Evolutionary conservation across 2,329 filamentous ascomycete genomes (phyloP).

Genomic region (Neophaeococcomyces mojaviensis): DNA sequence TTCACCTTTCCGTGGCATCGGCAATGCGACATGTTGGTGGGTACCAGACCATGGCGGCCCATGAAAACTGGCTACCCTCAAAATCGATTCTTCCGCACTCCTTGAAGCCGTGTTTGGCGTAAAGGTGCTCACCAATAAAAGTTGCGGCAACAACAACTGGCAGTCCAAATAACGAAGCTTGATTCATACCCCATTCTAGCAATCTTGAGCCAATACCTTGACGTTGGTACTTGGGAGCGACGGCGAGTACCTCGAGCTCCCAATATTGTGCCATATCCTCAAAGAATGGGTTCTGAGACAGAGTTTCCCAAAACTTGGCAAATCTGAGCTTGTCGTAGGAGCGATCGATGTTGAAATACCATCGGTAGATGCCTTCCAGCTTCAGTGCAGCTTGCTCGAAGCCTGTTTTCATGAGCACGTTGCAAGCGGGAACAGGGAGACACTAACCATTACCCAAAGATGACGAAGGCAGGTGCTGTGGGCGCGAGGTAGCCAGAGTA

Average conservation of each 20-base stretch:
- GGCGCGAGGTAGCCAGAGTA: slow-evolving; percentile 1
- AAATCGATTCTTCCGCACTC: slow-evolving; percentile 17
- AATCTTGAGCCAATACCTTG: slow-evolving; percentile 25
- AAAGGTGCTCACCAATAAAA: slow-evolving; percentile 22
- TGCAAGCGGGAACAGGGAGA: not conserved
- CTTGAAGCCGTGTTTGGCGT: slow-evolving; percentile 25
- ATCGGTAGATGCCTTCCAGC: slow-evolving; percentile 12
- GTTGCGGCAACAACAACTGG: slow-evolving; percentile 25
- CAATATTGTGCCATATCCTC: slow-evolving; percentile 19
- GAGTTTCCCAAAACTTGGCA: slow-evolving; percentile 7
- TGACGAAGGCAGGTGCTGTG: not conserved
- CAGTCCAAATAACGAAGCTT: slow-evolving; percentile 20
- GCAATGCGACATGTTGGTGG: not conserved
- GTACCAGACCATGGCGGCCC: slow-evolving; percentile 15
- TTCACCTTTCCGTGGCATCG: not conserved
- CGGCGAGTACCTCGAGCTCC: slow-evolving; percentile 23
- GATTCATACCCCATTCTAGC: slow-evolving; percentile 22
- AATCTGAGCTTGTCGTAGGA: slow-evolving; percentile 7
- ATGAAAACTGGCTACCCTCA: slow-evolving; percentile 1
- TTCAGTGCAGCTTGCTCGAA: slow-evolving; percentile 14
- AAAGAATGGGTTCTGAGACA: slow-evolving; percentile 12
- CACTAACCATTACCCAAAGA: slow-evolving; percentile 13
- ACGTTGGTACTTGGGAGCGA: slow-evolving; percentile 24
- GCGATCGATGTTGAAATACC: slow-evolving; percentile 13
- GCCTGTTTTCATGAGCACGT: slow-evolving; percentile 8